Conservation (phyloP, 2,329 filamentous ascomycete species). For the Fusarium sp. region DNA sequence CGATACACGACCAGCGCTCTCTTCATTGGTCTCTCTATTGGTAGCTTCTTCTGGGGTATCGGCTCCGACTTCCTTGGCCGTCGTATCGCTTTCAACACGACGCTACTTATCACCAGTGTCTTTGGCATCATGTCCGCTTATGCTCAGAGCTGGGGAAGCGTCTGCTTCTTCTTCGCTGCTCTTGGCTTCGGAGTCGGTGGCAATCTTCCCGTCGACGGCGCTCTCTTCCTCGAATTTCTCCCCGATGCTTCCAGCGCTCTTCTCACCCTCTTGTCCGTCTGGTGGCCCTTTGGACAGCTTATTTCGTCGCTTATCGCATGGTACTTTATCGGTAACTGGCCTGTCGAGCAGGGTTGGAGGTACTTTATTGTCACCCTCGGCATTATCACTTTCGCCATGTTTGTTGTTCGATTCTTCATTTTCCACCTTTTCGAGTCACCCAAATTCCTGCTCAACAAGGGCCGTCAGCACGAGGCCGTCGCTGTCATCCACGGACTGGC, state of each 20-base stretch:
- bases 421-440: conserved; percentile 90
- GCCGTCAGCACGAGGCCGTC: conserved; percentile 83
- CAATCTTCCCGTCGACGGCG: conserved; percentile 84
- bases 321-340: conserved; percentile 81
- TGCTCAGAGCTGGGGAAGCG: conserved; percentile 75
- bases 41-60: conserved; percentile 86
- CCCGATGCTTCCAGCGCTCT: conserved; percentile 81
- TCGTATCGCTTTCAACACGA: conserved; percentile 85
- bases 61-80: conserved; percentile 85
- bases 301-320: conserved; percentile 80
- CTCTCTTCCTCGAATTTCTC: conserved; percentile 87
- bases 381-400: conserved; percentile 82
- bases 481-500: conserved; percentile 86
- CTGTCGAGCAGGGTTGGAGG: conserved; percentile 81
- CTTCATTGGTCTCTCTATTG: conserved; percentile 82
- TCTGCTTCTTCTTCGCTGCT: conserved; percentile 72
- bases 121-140: conserved; percentile 82
- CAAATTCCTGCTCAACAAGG: conserved; percentile 84
- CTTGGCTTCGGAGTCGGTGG: conserved; percentile 81
- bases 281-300: conserved; percentile 89
- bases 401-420: conserved; percentile 81
- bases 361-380: conserved; percentile 81
- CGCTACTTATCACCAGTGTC: conserved; percentile 79
- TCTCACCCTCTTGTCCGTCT: conserved; percentile 84
- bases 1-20: conserved; percentile 86